These are phyloP conservation scores for Gaeumannomyces tritici DNA, from an alignment of 2,329 filamentous ascomycete genomes.

Conservation along the genomic window DNA sequence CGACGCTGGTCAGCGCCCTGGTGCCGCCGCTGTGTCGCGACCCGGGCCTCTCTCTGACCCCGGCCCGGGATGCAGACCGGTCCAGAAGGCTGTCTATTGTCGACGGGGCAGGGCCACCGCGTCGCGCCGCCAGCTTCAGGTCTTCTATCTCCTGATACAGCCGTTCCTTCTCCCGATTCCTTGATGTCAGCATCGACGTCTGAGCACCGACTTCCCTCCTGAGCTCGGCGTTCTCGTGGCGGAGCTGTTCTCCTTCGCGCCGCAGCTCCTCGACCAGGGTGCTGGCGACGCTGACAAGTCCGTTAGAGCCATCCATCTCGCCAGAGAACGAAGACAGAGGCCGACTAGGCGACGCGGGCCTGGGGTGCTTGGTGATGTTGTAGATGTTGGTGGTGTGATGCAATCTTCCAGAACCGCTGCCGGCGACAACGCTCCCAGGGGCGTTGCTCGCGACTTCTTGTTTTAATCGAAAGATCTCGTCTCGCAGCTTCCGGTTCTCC, in stretches of 20 bases:
- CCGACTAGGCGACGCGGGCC: conserved; percentile 34
- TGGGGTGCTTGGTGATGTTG: conserved; percentile 44
- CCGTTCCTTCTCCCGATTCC: conserved; percentile 89
- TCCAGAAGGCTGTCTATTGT: conserved; percentile 88
- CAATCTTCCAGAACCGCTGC: conserved; percentile 20
- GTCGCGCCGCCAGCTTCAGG: conserved; percentile 77
- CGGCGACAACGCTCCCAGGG: conserved; percentile 15
- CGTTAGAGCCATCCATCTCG: conserved; percentile 39
- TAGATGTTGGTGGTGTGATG: conserved; percentile 58
- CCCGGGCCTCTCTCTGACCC: conserved; percentile 56
- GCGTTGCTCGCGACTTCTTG: conserved; percentile 37
- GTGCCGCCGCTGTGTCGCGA: conserved; percentile 66
- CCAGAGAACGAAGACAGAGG: conserved; percentile 40
- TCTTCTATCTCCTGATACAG: conserved; percentile 97
- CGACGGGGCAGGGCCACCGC: conserved; percentile 51
- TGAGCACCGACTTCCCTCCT: conserved; percentile 89
- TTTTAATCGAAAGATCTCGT: conserved; percentile 70
- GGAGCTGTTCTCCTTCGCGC: conserved; percentile 62
- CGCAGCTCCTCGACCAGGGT: conserved; percentile 70
- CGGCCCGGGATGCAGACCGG: conserved; percentile 80
- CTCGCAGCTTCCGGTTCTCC: conserved; percentile 72
- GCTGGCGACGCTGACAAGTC: conserved; percentile 47
- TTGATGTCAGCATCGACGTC: conserved; percentile 92
- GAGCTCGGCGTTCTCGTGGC: conserved; percentile 86
- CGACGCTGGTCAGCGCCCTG: conserved; percentile 44